Evolutionary conservation across 345 rosid genomes (phyloP), one percentile per base, ranked within the genome.

Genomic region (Stellera chamaejasme): DNA sequence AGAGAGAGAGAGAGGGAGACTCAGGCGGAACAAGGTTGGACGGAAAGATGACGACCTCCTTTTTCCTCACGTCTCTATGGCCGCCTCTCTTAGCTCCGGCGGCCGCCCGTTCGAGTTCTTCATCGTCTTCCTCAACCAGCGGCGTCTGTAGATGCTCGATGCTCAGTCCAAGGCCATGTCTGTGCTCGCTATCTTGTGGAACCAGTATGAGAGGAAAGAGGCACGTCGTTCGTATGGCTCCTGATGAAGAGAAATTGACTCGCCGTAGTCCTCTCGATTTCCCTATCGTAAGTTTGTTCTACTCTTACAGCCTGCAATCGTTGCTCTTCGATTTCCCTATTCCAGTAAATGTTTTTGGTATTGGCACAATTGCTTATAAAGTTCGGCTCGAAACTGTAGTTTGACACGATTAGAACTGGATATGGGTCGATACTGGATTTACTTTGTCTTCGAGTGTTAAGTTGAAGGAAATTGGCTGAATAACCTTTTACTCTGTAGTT

Each of bases 231-330:
- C 60, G 85, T 69, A 78, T 82, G 93, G 96, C 96, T 0, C 90
- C 93, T 2, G 88, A 85, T 14, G 93, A 77, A 59, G 90, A 82
- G 69, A 80, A 77, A 69, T 61, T 79, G 58, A 82, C 88, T 54
- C 84, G 90, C 62, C 79, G 85, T 1, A 79, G 73, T 46, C 86
- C 84, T 63, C 83, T 84, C 32, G 88, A 85, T 72, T 82, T 83
- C 56, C 87, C 94, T 11, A 73, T 81, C 39, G 87, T 81, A 73
- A 49, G 87, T 54, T 25, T 52, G 43, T 16, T 25, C 28, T 68
- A 53, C 47, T 25, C 36, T 13, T 56, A 10, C 23, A 19, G 23
- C 25, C 5, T 32, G 4, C 54, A 47, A 16, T 48, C 4, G 5
- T 2, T 3, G 19, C 1, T 16, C 51, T 36, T 10, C 12, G 23